Percentiles rank a stretch among this genome's conserved stretches.
Evolutionary conservation across 768 basidiomycete species (phyloP).

Genomic region (Podaxis sp.): DNA sequence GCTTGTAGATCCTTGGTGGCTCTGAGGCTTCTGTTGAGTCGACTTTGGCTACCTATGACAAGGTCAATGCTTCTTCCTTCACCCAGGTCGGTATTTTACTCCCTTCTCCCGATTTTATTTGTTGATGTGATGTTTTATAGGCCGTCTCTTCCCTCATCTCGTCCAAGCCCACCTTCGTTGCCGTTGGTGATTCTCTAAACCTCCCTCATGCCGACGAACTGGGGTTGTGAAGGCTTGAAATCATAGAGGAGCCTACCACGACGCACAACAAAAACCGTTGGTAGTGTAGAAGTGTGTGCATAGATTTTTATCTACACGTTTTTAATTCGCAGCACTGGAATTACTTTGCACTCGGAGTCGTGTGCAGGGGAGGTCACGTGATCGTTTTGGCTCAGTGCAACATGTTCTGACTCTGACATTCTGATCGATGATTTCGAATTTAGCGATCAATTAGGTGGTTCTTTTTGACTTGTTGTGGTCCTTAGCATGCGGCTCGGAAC

Average conservation of each 20-base stretch:
- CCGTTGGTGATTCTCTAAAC: conserved; percentile 72
- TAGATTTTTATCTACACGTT: conserved; percentile 21
- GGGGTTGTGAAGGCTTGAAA: conserved; percentile 57
- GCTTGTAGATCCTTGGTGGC: conserved; percentile 57
- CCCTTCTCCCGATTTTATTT: neutral
- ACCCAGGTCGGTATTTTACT: conserved; percentile 55
- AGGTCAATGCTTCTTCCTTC: conserved; percentile 63
- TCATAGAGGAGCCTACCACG: neutral
- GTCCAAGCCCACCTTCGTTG: conserved; percentile 83
- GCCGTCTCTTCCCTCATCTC: conserved; percentile 65
- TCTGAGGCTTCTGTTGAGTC: conserved; percentile 54
- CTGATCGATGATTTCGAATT: too few species aligned
- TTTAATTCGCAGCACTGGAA: conserved; percentile 5
- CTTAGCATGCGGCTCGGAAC: neutral
- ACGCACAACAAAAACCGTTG: conserved; percentile 11
- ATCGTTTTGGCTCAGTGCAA: neutral
- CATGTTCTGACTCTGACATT: too few species aligned
- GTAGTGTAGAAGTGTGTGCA: conserved; percentile 17
- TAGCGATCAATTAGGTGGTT: neutral
- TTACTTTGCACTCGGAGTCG: neutral
- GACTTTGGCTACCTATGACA: conserved; percentile 69
- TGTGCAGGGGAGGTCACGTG: neutral
- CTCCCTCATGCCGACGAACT: conserved; percentile 87
- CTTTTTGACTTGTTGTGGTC: neutral
- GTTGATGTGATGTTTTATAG: conserved; percentile 31